phyloP scores from a whole-genome alignment of 768 basidiomycete genomes.

The Hortiboletus campestris region DNA sequence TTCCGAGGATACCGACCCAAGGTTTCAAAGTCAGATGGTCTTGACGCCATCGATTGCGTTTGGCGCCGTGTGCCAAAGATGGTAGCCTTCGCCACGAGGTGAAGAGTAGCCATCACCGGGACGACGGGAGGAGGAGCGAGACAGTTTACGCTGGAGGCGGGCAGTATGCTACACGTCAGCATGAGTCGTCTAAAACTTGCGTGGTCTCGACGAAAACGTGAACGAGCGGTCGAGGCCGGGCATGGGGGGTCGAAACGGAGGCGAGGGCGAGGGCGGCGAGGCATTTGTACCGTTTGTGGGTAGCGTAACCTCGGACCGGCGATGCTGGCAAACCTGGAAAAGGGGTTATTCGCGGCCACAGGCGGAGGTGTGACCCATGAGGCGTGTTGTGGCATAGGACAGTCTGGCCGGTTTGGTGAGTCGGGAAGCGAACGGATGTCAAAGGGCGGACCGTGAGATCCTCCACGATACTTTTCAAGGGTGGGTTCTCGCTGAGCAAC shows the following conservation, averaged over 20 bases:
- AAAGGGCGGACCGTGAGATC: slow-evolving; percentile 37
- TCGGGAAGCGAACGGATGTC: background rate
- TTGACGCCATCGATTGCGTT: slow-evolving; percentile 74
- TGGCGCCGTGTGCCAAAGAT: slow-evolving; percentile 47
- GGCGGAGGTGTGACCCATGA: slow-evolving; percentile 38
- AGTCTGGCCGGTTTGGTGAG: slow-evolving; percentile 5
- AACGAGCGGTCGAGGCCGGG: slow-evolving; percentile 26
- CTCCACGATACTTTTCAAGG: slow-evolving; percentile 72
- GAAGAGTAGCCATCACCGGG: slow-evolving; percentile 27
- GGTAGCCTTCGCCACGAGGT: slow-evolving; percentile 19
- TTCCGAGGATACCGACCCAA: slow-evolving; percentile 75
- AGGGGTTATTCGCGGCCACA: slow-evolving; percentile 60
- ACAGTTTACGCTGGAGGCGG: slow-evolving; percentile 50
- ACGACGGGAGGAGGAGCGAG: slow-evolving; percentile 53
- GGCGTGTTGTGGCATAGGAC: slow-evolving; percentile 44
- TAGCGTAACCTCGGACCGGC: slow-evolving; percentile 13
- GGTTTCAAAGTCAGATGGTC: slow-evolving; percentile 48
- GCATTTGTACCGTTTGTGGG: no score
- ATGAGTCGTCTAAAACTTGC: slow-evolving; percentile 53
- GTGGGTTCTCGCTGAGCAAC: slow-evolving; percentile 26
- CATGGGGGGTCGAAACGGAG: no score
- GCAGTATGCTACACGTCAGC: slow-evolving; percentile 36
- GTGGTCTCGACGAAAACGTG: slow-evolving; percentile 20
- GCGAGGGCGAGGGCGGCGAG: background rate
- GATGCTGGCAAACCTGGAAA: slow-evolving; percentile 46